Evolutionary conservation across 768 basidiomycete species (phyloP).

Genomic region (Candolleomyces efflorescens): DNA sequence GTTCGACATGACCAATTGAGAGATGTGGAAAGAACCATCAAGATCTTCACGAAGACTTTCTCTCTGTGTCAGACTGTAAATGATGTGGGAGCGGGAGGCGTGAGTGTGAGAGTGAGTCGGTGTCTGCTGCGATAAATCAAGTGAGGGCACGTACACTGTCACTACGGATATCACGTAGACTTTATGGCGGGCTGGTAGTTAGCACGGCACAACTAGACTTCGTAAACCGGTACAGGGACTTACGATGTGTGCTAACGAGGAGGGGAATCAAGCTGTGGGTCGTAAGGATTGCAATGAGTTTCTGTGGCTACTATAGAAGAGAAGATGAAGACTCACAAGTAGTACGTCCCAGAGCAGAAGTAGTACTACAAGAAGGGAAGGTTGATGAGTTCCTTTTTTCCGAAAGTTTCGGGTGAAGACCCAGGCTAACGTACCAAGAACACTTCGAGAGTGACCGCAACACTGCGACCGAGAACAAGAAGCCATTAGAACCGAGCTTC

Average conservation of each 20-base stretch:
- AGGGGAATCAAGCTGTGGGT: conserved; percentile 7
- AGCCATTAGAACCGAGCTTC: background rate
- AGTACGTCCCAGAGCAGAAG: conserved; percentile 8
- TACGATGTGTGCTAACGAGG: conserved; percentile 5
- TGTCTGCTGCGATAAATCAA: background rate
- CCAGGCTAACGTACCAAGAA: background rate
- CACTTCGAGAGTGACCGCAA: conserved; percentile 1
- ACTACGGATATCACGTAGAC: conserved; percentile 9
- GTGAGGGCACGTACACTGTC: conserved; percentile 3
- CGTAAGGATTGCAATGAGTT: background rate
- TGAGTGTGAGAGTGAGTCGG: background rate
- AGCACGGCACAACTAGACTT: background rate
- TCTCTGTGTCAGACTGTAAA: conserved; percentile 3
- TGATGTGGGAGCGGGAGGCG: background rate
- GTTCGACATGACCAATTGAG: conserved; percentile 4
- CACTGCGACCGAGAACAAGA: background rate
- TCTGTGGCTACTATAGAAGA: background rate
- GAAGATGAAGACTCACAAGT: conserved; percentile 1
- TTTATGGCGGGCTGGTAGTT: background rate
- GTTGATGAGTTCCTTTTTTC: background rate
- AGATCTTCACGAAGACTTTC: conserved; percentile 7
- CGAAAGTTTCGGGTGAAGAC: background rate
- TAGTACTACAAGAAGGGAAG: background rate
- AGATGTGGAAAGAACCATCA: conserved; percentile 8
- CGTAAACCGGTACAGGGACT: background rate